These are phyloP conservation scores for Colletotrichum truncatum DNA, from an alignment of 2,329 filamentous ascomycete species.

Conservation along the genomic window DNA sequence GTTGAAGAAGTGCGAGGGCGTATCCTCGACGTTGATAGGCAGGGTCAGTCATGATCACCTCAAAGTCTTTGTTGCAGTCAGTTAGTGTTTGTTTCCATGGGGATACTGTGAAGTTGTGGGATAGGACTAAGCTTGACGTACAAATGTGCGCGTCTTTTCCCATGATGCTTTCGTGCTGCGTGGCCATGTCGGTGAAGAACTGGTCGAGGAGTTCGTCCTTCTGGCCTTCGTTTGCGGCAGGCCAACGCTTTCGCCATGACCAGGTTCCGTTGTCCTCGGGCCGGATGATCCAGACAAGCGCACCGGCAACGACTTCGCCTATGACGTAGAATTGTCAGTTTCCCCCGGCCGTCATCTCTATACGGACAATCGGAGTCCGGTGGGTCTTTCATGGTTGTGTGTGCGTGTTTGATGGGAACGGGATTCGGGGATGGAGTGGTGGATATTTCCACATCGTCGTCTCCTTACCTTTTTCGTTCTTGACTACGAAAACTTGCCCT, in stretches of 20 bases:
- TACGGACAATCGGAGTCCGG: too few relatives aligned
- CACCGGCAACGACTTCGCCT: slow-evolving; percentile 7
- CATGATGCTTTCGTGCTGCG: slow-evolving; percentile 30
- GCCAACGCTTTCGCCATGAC: slow-evolving; percentile 27
- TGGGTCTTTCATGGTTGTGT: too few relatives aligned
- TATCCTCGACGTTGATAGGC: slow-evolving; percentile 26
- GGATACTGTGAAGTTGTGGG: too few relatives aligned
- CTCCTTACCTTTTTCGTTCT: slow-evolving; percentile 8
- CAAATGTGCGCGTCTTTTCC: slow-evolving; percentile 29
- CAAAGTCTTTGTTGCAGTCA: slow-evolving; percentile 19
- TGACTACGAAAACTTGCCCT: slow-evolving; percentile 21
- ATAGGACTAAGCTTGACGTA: slow-evolving; percentile 10
- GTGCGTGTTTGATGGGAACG: too few relatives aligned
- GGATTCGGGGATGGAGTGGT: background rate
- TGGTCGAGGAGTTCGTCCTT: slow-evolving; percentile 20
- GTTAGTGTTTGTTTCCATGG: background rate
- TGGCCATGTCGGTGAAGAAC: slow-evolving; percentile 31
- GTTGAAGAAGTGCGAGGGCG: slow-evolving; percentile 24
- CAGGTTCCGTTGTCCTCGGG: slow-evolving; percentile 21
- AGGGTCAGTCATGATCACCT: slow-evolving; percentile 31
- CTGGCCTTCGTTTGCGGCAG: slow-evolving; percentile 20
- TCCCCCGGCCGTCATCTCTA: background rate
- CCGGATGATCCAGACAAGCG: slow-evolving; percentile 24
- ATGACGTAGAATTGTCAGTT: background rate
- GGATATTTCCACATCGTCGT: background rate